Conservation (phyloP, 345 rosid genomes). For the Reutealis trisperma region DNA sequence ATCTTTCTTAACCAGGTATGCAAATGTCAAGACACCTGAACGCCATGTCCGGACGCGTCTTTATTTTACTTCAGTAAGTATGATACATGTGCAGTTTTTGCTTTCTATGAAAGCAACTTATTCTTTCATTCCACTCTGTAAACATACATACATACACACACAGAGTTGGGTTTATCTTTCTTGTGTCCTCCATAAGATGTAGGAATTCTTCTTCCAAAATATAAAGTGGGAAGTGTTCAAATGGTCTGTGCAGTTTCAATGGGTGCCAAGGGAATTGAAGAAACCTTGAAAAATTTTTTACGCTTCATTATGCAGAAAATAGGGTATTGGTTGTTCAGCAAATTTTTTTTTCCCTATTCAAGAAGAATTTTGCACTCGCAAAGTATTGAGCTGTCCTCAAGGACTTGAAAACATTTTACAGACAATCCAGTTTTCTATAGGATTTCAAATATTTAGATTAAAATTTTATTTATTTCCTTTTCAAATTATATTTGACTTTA, state of each 20-base stretch:
- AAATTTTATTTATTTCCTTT: slow-evolving; percentile 1
- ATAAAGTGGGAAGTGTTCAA: not conserved
- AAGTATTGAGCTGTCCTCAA: not conserved
- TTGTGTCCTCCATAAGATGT: not conserved
- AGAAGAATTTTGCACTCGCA: not conserved
- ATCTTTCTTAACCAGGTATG: slow-evolving; percentile 58
- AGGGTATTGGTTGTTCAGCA: not conserved
- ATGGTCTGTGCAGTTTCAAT: not conserved
- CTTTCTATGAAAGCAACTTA: not conserved
- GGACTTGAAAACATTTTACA: not conserved
- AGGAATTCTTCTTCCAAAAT: not conserved
- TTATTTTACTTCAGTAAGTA: slow-evolving; percentile 97
- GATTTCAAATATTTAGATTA: slow-evolving; percentile 6
- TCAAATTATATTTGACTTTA: not conserved
- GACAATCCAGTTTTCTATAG: not conserved
- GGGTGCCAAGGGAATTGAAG: not conserved
- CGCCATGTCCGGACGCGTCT: slow-evolving; percentile 98
- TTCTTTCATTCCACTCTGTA: not conserved
- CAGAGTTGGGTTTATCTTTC: not conserved
- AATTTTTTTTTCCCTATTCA: not conserved
- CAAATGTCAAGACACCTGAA: slow-evolving; percentile 97
- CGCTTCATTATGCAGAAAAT: not conserved
- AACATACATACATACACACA: too few species aligned
- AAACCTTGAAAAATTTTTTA: not conserved
- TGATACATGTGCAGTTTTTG: not conserved